Conservation (phyloP, 208 protist species). For the Crithidia brevicula region DNA sequence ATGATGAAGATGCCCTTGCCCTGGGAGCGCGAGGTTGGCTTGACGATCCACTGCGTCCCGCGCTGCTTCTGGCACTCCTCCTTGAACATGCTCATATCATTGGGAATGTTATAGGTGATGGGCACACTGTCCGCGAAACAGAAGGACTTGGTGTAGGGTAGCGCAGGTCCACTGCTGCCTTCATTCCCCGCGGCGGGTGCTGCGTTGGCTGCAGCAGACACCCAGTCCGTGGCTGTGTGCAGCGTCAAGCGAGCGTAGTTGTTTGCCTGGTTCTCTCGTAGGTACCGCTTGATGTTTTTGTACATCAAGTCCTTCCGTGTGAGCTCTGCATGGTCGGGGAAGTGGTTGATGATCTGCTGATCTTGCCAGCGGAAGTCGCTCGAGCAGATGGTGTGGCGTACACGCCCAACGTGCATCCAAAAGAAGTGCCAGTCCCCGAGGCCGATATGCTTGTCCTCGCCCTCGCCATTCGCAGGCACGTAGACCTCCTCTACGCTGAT, state of each 20-base stretch:
- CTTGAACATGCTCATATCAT: conserved; percentile 94
- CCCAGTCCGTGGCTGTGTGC: conserved; percentile 50
- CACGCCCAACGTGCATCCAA: conserved; percentile 86
- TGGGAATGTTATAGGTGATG: conserved; percentile 94
- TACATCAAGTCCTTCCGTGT: conserved; percentile 98
- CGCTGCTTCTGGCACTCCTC: conserved; percentile 93
- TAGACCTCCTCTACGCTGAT: conserved; percentile 47
- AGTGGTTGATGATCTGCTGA: conserved; percentile 96
- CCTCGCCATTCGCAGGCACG: conserved; percentile 43
- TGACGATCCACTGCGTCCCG: conserved; percentile 95
- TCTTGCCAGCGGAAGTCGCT: conserved; percentile 80
- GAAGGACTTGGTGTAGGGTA: conserved; percentile 27
- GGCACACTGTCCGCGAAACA: conserved; percentile 90
- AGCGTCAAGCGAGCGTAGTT: conserved; percentile 43
- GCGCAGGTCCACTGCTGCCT: neutral
- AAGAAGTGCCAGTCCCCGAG: conserved; percentile 91
- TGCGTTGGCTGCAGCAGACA: conserved; percentile 33
- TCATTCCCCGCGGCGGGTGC: neutral
- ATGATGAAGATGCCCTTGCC: conserved; percentile 98
- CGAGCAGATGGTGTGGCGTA: conserved; percentile 72
- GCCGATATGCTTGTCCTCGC: conserved; percentile 42
- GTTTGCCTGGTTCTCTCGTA: conserved; percentile 45
- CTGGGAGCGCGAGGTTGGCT: conserved; percentile 93
- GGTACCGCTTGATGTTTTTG: conserved; percentile 96
- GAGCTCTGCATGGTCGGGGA: conserved; percentile 97